Conservation (phyloP, 495 filamentous ascomycete species). For the Daldinia concentrica region DNA sequence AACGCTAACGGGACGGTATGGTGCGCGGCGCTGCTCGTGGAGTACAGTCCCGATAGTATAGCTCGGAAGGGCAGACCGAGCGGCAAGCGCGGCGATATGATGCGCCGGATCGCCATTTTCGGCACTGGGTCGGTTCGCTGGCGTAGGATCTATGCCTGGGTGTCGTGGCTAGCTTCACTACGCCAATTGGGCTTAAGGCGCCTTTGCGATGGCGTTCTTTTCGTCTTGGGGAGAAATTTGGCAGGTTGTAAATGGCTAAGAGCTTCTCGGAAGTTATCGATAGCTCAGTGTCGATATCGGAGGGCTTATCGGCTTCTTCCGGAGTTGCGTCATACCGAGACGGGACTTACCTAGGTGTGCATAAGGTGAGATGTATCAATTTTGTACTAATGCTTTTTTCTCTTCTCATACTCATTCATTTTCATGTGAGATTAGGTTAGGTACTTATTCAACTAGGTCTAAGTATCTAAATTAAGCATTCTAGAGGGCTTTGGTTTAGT, state of each 20-base stretch:
- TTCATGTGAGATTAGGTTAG: neutral
- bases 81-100: conserved; percentile 27
- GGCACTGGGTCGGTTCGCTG: neutral
- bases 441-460: neutral
- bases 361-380: neutral
- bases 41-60: conserved; percentile 30
- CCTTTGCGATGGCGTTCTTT: neutral
- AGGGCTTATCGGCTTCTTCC: conserved; percentile 17
- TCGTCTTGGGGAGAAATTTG: conserved; percentile 12
- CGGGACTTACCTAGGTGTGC: neutral
- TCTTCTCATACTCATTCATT: neutral
- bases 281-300: conserved; percentile 27
- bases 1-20: conserved; percentile 59
- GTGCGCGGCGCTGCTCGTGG: conserved; percentile 5
- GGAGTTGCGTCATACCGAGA: neutral
- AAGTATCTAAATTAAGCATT: neutral
- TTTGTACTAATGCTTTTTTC: neutral
- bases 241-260: neutral
- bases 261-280: conserved; percentile 11
- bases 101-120: conserved; percentile 35
- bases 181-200: neutral
- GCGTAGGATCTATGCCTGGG: too few relatives aligned
- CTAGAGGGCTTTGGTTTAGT: neutral
- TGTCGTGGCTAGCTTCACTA: neutral
- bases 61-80: conserved; percentile 20